phyloP scores from a whole-genome alignment of 1,284 basidiomycete genomes.

The Sporisorium scitamineum region DNA sequence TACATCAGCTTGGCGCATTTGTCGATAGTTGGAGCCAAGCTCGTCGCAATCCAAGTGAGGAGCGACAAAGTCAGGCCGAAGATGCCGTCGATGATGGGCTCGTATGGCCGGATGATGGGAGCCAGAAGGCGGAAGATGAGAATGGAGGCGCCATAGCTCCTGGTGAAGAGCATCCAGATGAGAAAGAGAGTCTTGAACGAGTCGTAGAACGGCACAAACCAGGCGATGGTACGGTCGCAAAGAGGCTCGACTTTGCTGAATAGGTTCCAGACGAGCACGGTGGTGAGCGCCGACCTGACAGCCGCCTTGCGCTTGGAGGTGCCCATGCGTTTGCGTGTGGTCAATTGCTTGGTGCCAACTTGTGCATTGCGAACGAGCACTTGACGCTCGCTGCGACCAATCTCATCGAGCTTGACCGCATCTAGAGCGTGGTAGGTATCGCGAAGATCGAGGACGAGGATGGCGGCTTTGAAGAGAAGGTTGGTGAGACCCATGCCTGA shows the following conservation, averaged over 20 bases:
- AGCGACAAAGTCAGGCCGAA: constrained; percentile 23
- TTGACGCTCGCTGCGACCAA: constrained; percentile 32
- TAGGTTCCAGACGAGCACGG: constrained; percentile 47
- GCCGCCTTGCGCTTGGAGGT: constrained; percentile 35
- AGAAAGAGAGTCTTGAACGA: constrained; percentile 53
- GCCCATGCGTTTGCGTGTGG: constrained; percentile 28
- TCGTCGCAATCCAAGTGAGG: constrained; percentile 13
- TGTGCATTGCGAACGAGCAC: constrained; percentile 36
- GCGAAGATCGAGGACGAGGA: constrained; percentile 41
- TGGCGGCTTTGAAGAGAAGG: constrained; percentile 33
- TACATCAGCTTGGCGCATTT: background rate
- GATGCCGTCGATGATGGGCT: constrained; percentile 30
- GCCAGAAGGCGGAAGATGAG: constrained; percentile 41
- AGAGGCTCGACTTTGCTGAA: constrained; percentile 43
- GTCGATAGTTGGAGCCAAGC: constrained; percentile 7
- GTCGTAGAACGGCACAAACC: constrained; percentile 54
- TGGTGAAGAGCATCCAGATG: constrained; percentile 49
- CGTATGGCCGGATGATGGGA: constrained; percentile 39
- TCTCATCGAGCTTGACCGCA: constrained; percentile 25
- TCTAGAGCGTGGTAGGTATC: constrained; percentile 39
- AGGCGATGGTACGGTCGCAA: constrained; percentile 41
- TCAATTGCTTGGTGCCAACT: constrained; percentile 31
- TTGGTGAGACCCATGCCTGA: constrained; percentile 39
- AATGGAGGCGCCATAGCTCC: constrained; percentile 46
- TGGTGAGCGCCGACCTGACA: constrained; percentile 40